Percentiles rank a stretch among this genome's conserved stretches.
Evolutionary conservation across 2,329 filamentous ascomycete genomes (phyloP).

Genomic region (Myriosclerotinia curreyana): DNA sequence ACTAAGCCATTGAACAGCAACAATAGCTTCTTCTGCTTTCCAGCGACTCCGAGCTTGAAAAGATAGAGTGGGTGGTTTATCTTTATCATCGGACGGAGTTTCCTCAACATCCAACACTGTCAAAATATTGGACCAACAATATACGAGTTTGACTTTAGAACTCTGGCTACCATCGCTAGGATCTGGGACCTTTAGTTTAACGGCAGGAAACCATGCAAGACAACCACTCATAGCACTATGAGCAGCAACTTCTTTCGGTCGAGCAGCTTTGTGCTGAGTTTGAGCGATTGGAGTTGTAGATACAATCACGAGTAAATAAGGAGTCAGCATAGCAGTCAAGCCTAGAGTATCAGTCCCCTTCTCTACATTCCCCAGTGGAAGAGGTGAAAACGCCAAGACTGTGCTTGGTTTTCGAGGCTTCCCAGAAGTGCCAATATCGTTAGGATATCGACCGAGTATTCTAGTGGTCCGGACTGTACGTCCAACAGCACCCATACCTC

Average conservation of each 20-base stretch:
- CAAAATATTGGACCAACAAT: slow-evolving; percentile 98
- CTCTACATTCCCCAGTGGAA: slow-evolving; percentile 93
- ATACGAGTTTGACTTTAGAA: slow-evolving; percentile 84
- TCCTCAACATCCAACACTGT: slow-evolving; percentile 89
- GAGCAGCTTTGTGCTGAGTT: slow-evolving; percentile 89
- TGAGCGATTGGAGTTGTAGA: slow-evolving; percentile 95
- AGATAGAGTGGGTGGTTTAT: slow-evolving; percentile 72
- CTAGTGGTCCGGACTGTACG: slow-evolving; percentile 85
- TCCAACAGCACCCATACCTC: slow-evolving; percentile 82
- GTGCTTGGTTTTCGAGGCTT: slow-evolving; percentile 86
- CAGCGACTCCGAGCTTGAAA: slow-evolving; percentile 85
- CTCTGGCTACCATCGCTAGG: slow-evolving; percentile 63
- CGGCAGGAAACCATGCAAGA: slow-evolving; percentile 94
- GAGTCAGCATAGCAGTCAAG: slow-evolving; percentile 90
- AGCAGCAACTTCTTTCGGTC: slow-evolving; percentile 85
- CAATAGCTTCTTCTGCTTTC: slow-evolving; percentile 92
- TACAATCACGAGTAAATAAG: slow-evolving; percentile 92
- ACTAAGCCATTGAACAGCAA: slow-evolving; percentile 94
- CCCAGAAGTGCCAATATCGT: slow-evolving; percentile 56
- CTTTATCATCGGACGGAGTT: slow-evolving; percentile 62
- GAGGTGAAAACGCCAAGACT: slow-evolving; percentile 83
- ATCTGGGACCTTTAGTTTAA: slow-evolving; percentile 79
- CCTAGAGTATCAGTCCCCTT: slow-evolving; percentile 84
- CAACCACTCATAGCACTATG: slow-evolving; percentile 93
- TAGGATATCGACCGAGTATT: slow-evolving; percentile 87